Evolutionary conservation across 371 early-diverging fungal genomes (phyloP), one percentile per base, ranked within the genome.

Genomic region (Mucor indicus): DNA sequence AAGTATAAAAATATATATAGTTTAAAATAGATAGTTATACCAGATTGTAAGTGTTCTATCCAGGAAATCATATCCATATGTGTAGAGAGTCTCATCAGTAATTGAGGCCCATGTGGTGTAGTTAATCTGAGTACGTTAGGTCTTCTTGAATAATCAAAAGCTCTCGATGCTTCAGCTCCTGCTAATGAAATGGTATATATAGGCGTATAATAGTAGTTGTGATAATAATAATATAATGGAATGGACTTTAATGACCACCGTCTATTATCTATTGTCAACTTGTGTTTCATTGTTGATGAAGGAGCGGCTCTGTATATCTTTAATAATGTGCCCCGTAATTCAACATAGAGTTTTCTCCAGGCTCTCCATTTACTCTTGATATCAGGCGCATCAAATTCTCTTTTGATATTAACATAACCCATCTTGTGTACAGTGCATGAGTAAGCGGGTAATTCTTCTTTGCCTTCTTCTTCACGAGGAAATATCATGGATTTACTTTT

Each of bases 1-100:
- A 31, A 20, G 19, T 17, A 37, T 15, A 41, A 46, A 22, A 38
- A 45, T 17, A 40, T 20, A 44, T 23, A 31, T 25, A 38, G 42
- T 44, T 19, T 23, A 11, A 20, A 22, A 48, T 44, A 31, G 38
- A 25, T 17, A 27, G 21, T 32, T 8, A 54, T 55, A 72, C 72
- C 72, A 44, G 75, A 66, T 69, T 75, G 75, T 8, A 75, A 50
- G 48, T 71, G 72, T 47, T 75, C 75, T 11, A 75, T 41, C 75
- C 75, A 75, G 44, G 69, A 67, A 46, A 69, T 55, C 64, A 75
- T 70, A 16, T 75, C 72, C 15, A 64, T 50, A 52, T 61, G 57
- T 19, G 68, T 50, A 25, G 59, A 38, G 29, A 67, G 30, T 22
- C 67, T 64, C 15, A 75, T 40, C 33, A 75, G 38, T 32, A 71